These are phyloP conservation scores for Acacia acuminata DNA, from an alignment of 306 rosid species.

Conservation along the genomic window DNA sequence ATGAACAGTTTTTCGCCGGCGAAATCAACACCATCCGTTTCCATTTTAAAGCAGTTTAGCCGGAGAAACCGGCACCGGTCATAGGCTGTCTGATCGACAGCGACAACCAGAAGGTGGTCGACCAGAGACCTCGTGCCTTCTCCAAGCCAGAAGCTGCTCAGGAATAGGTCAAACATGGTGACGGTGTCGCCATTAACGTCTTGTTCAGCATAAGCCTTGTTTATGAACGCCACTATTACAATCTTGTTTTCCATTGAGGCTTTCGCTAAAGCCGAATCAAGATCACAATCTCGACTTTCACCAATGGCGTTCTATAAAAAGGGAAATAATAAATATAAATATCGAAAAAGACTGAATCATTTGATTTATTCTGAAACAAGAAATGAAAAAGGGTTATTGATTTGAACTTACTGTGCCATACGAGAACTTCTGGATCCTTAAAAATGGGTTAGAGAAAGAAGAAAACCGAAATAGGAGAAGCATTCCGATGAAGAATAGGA, in stretches of 20 bases:
- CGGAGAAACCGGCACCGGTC: slow-evolving; percentile 56
- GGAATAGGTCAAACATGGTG: slow-evolving; percentile 60
- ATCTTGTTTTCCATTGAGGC: slow-evolving; percentile 70
- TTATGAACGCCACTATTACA: slow-evolving; percentile 58
- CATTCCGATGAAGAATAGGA: not conserved
- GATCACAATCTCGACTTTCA: slow-evolving; percentile 37
- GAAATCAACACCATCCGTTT: slow-evolving; percentile 63
- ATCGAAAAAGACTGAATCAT: not conserved
- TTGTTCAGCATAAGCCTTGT: slow-evolving; percentile 70
- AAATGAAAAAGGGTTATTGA: not conserved
- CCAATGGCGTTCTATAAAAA: not conserved
- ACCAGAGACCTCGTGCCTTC: slow-evolving; percentile 52
- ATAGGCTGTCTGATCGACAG: slow-evolving; percentile 62
- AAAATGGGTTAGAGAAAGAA: slow-evolving; percentile 13
- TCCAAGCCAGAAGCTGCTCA: slow-evolving; percentile 76
- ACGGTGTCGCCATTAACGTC: slow-evolving; percentile 32
- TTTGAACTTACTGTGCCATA: slow-evolving; percentile 30
- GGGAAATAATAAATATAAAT: not conserved
- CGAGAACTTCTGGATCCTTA: not conserved
- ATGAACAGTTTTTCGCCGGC: slow-evolving; percentile 62
- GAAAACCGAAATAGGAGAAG: not conserved
- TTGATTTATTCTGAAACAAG: not conserved
- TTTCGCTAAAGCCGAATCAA: slow-evolving; percentile 47
- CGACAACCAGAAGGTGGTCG: slow-evolving; percentile 58
- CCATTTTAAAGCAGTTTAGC: slow-evolving; percentile 57